Evolutionary conservation across 441 rosid species (phyloP).

Genomic region (Pelargonium fulgidum): DNA sequence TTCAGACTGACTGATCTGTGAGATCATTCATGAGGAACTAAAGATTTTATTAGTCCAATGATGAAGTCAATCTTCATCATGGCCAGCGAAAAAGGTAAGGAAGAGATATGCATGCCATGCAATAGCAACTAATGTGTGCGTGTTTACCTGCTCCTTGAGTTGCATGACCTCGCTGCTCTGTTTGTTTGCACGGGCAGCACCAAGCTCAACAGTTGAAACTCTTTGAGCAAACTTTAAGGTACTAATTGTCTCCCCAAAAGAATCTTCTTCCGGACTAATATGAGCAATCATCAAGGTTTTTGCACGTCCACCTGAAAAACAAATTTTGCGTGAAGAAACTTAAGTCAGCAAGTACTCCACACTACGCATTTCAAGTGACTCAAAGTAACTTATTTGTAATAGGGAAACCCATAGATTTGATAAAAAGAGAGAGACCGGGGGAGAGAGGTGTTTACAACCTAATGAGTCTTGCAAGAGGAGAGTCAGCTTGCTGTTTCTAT

Average conservation of each 20-base stretch:
- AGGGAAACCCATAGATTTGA: no score
- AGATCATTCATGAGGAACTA: no score
- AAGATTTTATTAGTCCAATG: no score
- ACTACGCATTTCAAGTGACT: no score
- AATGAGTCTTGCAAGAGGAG: constrained; percentile 86
- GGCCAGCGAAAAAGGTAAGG: no score
- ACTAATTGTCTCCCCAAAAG: constrained; percentile 68
- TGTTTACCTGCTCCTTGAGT: constrained; percentile 71
- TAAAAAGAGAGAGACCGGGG: no score
- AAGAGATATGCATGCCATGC: no score
- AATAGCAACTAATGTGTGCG: no score
- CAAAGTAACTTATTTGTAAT: no score
- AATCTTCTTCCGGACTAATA: constrained; percentile 78
- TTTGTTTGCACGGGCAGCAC: constrained; percentile 71
- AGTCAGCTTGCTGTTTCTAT: constrained; percentile 94
- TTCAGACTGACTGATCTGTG: no score
- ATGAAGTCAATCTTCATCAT: no score
- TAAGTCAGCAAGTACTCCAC: background rate
- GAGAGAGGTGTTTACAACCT: no score
- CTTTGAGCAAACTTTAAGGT: constrained; percentile 90
- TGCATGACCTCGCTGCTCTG: constrained; percentile 73
- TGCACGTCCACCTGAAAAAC: constrained; percentile 65
- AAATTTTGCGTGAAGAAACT: constrained; percentile 12
- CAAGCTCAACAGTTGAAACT: constrained; percentile 78
- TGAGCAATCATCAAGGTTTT: constrained; percentile 96